These are phyloP conservation scores for Ceratocystis albifundus DNA, from an alignment of 2,329 filamentous ascomycete genomes.

Conservation along the genomic window DNA sequence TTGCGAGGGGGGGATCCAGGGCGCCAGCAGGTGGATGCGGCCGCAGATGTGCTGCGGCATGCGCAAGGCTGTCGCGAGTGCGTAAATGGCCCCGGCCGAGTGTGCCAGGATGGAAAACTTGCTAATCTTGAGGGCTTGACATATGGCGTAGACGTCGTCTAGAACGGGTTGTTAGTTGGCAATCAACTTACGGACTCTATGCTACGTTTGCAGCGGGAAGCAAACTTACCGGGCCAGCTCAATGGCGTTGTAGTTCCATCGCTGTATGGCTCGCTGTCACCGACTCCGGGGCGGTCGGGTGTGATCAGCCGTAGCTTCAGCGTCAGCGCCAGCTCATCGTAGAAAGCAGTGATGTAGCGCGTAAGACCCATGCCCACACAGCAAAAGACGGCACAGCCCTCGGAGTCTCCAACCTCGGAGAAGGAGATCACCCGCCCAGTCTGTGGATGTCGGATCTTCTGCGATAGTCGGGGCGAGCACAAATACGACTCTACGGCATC, in stretches of 20 bases:
- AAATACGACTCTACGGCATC: constrained; percentile 78
- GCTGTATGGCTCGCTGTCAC: constrained; percentile 74
- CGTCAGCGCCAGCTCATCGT: constrained; percentile 85
- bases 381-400: constrained; percentile 86
- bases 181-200: neutral
- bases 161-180: neutral
- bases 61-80: constrained; percentile 81
- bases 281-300: constrained; percentile 84
- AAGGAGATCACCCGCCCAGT: constrained; percentile 86
- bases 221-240: constrained; percentile 71
- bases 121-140: constrained; percentile 78
- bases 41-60: constrained; percentile 95
- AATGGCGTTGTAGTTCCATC: constrained; percentile 77
- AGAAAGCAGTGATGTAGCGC: constrained; percentile 90
- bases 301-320: constrained; percentile 85
- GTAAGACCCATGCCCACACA: constrained; percentile 97
- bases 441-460: constrained; percentile 75
- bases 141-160: constrained; percentile 86
- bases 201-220: constrained; percentile 20
- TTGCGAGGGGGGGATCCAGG: constrained; percentile 94
- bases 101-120: constrained; percentile 95
- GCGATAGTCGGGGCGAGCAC: constrained; percentile 69
- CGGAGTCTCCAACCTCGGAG: constrained; percentile 87
- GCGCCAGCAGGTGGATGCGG: constrained; percentile 83
- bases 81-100: constrained; percentile 95